Evolutionary conservation across 352 stramenopile species (phyloP), one percentile per base, ranked within the genome.

Genomic region (Saprolegnia parasitica): DNA sequence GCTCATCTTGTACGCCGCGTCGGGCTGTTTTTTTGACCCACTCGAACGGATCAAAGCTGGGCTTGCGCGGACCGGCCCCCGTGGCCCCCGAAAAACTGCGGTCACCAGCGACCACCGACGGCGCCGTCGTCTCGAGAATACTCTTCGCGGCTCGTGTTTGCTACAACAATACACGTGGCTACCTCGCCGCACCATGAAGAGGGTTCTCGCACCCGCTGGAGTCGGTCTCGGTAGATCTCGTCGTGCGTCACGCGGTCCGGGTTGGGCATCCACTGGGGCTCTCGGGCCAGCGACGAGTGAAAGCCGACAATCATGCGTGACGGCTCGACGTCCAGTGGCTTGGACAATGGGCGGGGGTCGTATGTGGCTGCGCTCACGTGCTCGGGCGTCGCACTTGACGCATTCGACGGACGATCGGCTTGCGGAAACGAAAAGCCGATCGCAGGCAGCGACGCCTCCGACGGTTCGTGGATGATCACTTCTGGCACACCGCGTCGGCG

Each of bases 261-360:
- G 40, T 56, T 56, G 21, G 13, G 15, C 58, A 67, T 67, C 58
- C 58, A 67, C 13, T 23, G 23, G 9, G 58, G 58, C 15, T 42
- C 21, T 5, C 58, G 40, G 2, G n/a, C n/a, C 15, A 67, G 16
- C 45, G 58, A 67, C 42, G 58, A 67, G 9, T 56, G 58, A 20
- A 67, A 67, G 37, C 58, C 58, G 16, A 67, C 58, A 16, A 67
- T 35, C 29, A 67, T 42, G 6, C 58, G 40, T 1, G 58, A 35
- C 23, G 58, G 45, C 32, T 54, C 58, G 20, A 56, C 26, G 11
- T 67, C 58, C 20, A 29, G 24, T n/a, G 21, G 15, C 57, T 49
- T 49, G 13, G 26, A 65, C 4, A 16, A 15, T 10, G 57, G 37
- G 18, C 21, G 32, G 4, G 57, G 18, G 40, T 67, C 29, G 42